A percentile compares a stretch with the other conserved stretches of the same genome.
Conservation (phyloP, 805 yeast species). For the Maudiozyma bulderi region DNA sequence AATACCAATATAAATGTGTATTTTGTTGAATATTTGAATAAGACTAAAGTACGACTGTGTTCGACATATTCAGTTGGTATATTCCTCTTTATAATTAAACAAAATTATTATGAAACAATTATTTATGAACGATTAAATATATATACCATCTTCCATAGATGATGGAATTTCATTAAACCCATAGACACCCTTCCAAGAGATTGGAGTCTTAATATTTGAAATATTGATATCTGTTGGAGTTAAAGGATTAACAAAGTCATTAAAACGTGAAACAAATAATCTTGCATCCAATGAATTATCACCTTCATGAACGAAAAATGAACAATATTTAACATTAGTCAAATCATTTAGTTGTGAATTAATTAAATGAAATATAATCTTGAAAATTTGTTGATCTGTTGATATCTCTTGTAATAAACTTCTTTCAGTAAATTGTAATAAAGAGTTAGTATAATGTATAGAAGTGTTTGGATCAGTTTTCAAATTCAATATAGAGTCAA, state of each 20-base stretch:
- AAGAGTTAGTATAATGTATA: conserved; percentile 11
- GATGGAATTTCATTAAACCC: conserved; percentile 61
- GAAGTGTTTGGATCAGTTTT: conserved; percentile 11
- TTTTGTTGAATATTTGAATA: no score
- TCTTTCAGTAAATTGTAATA: conserved; percentile 16
- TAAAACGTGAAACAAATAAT: conserved; percentile 14
- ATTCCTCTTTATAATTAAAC: no score
- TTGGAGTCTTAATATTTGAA: conserved; percentile 43
- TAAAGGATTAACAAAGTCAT: background rate
- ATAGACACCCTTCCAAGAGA: conserved; percentile 78
- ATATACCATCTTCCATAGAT: conserved; percentile 72
- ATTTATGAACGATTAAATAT: conserved; percentile 14
- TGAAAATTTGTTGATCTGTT: conserved; percentile 22
- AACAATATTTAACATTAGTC: conserved; percentile 33
- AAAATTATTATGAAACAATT: background rate
- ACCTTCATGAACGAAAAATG: conserved; percentile 75
- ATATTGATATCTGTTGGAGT: background rate
- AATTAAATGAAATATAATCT: conserved; percentile 22
- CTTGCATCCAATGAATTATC: conserved; percentile 71
- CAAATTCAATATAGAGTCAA: conserved; percentile 17
- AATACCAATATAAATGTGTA: no score
- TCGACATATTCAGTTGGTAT: background rate
- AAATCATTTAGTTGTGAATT: conserved; percentile 6
- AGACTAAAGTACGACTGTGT: background rate
- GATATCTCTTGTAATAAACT: conserved; percentile 23